Percentiles rank a stretch among this genome's conserved stretches.
These are phyloP conservation scores for Lichtheimia hyalospora DNA, from an alignment of 371 early-diverging fungal species.

Conservation along the genomic window DNA sequence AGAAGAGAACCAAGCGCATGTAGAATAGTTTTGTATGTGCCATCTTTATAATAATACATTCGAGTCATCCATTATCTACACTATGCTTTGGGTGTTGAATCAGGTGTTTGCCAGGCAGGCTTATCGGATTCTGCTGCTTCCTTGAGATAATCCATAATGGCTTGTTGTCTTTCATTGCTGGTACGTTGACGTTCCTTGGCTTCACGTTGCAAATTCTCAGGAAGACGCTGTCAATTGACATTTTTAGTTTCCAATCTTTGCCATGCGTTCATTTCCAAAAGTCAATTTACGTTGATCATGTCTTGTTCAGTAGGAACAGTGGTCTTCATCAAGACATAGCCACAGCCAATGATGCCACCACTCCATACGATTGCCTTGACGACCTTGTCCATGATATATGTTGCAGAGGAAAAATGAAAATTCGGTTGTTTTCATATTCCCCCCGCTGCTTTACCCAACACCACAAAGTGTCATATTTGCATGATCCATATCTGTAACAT, in stretches of 20 bases:
- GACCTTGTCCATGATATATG: constrained; percentile 28
- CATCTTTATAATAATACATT: constrained; percentile 2
- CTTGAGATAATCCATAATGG: constrained; percentile 40
- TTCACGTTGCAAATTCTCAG: constrained; percentile 32
- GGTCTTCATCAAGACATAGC: constrained; percentile 45
- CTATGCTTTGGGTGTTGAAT: neutral
- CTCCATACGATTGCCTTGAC: constrained; percentile 39
- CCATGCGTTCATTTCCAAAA: no score
- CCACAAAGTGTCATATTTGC: no score
- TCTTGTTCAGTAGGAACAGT: constrained; percentile 48
- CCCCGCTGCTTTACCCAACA: no score
- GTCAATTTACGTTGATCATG: constrained; percentile 32
- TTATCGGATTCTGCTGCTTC: constrained; percentile 38
- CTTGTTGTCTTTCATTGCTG: constrained; percentile 25
- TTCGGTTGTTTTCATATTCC: no score
- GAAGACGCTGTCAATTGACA: constrained; percentile 25
- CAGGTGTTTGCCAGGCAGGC: constrained; percentile 30
- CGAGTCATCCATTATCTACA: neutral
- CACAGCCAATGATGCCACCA: constrained; percentile 42
- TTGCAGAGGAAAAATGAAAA: neutral
- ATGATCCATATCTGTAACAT: no score
- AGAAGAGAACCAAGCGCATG: constrained; percentile 49
- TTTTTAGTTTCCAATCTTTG: no score
- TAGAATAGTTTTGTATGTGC: constrained; percentile 15
- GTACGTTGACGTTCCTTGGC: constrained; percentile 25